Conservation (phyloP, 1,284 basidiomycete species). For the Neolentinus lepideus region DNA sequence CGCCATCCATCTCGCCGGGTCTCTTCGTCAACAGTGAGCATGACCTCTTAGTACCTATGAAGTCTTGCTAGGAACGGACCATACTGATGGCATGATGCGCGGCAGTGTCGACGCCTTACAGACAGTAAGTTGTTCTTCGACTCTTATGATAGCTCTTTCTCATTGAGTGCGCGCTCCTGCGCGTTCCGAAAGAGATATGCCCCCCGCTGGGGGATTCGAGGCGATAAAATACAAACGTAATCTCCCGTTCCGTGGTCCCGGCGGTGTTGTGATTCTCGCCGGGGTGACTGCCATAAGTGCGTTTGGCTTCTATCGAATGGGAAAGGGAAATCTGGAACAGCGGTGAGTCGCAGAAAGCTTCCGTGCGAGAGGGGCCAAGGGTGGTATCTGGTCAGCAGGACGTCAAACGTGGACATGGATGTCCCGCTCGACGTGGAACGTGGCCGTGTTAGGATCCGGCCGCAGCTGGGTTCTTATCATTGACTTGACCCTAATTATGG, state of each 20-base stretch:
- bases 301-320: slow-evolving; percentile 91
- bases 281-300: slow-evolving; percentile 81
- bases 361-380: slow-evolving; percentile 8
- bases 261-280: slow-evolving; percentile 82
- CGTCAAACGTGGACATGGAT: slow-evolving; percentile 47
- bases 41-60: background rate
- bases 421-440: slow-evolving; percentile 55
- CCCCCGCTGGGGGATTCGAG: slow-evolving; percentile 90
- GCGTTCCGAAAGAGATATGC: slow-evolving; percentile 75
- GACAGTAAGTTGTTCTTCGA: slow-evolving; percentile 47
- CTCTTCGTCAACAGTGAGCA: background rate
- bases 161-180: background rate
- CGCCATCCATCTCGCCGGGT: background rate
- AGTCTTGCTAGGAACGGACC: background rate
- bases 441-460: slow-evolving; percentile 61
- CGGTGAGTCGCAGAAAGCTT: slow-evolving; percentile 52
- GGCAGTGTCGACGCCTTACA: slow-evolving; percentile 57
- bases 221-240: slow-evolving; percentile 94
- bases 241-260: slow-evolving; percentile 88
- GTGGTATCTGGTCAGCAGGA: slow-evolving; percentile 42
- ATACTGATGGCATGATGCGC: background rate
- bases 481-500: slow-evolving; percentile 7
- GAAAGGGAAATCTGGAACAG: slow-evolving; percentile 87
- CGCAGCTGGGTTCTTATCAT: slow-evolving; percentile 42
- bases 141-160: slow-evolving; percentile 8